These are phyloP conservation scores for Pythium rishiriense DNA, from an alignment of 352 stramenopile species.

Conservation along the genomic window DNA sequence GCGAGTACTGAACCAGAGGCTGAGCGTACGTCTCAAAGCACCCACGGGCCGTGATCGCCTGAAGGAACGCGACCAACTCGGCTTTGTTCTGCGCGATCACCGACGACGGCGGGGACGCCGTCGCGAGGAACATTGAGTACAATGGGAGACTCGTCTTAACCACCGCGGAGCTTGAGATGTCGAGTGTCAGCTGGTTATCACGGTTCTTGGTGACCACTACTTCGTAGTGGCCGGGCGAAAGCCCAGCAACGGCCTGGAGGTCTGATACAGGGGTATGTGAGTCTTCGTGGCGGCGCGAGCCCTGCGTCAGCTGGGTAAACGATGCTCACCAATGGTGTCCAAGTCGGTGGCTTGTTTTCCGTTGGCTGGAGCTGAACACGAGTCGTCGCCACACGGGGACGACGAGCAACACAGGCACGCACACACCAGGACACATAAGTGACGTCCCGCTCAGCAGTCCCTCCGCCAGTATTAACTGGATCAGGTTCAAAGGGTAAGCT, in stretches of 20 bases:
- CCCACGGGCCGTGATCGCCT: conserved; percentile 18
- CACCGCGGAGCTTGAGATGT: not conserved
- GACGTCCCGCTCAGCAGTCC: conserved; percentile 42
- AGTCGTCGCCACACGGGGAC: not conserved
- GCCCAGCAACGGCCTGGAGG: conserved; percentile 21
- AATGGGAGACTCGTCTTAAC: not conserved
- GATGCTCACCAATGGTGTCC: conserved; percentile 8
- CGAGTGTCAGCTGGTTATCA: not conserved
- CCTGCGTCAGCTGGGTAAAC: not conserved
- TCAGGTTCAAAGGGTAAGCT: conserved; percentile 65
- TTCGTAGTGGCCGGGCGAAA: conserved; percentile 27
- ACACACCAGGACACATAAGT: conserved; percentile 32
- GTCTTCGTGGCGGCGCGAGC: not conserved
- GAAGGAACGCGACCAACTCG: conserved; percentile 33
- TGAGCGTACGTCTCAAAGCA: conserved; percentile 13
- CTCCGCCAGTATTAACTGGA: conserved; percentile 66
- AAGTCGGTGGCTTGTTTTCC: not conserved
- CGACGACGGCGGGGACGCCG: not conserved
- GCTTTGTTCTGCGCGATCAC: conserved; percentile 10
- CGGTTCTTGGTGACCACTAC: conserved; percentile 16
- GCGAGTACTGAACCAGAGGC: not conserved
- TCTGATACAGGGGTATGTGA: conserved; percentile 11
- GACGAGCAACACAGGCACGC: conserved; percentile 6
- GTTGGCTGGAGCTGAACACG: not conserved
- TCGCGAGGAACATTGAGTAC: conserved; percentile 3